Evolutionary conservation across 2,329 filamentous ascomycete genomes (phyloP), one percentile per base, ranked within the genome.

Genomic region (Elsinoe fawcettii): DNA sequence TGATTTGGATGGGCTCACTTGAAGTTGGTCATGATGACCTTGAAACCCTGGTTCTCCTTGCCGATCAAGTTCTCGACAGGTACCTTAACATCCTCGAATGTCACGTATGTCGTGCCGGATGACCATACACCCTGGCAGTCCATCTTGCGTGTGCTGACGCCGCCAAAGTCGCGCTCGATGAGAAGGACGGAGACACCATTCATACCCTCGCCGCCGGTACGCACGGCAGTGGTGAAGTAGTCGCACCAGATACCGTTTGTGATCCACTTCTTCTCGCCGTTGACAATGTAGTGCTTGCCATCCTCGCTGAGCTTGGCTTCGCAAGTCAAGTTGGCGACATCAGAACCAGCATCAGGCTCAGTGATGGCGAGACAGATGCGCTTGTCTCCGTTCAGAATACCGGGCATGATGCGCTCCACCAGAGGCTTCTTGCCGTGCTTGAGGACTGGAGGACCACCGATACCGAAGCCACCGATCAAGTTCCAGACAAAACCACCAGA

Each of bases 221-320:
- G 86, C 37, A 99, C 93, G 23, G 92, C 93, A 12, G 89, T 95
- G 57, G 93, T 97, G 79, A 97, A 97, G 78, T 97, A 99, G 73
- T 99, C 93, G 61, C 80, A 83, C 90, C 90, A 96, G 58, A 63
- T 62, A 68, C 93, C 93, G 75, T 99, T 99, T 67, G 92, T 97
- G 73, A 97, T 97, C 92, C 93, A 97, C 77, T 99, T 99, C 87
- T 99, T 97, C 83, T 96, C 92, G 57, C 93, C 93, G 69, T 97
- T 99, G 74, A 99, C 93, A 65, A 97, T 97, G 75, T 95, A 99
- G 77, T 97, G 90, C 79, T 97, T 97, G 68, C 93, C 93, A 67
- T 99, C 93, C 65, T 93, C 88, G 62, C 82, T 88, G 58, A 97
- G 81, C 79, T 96, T 96, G 23, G 93, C 93, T 78, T 97, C 91